A percentile compares a stretch with the other conserved stretches of the same genome.
These are phyloP conservation scores for Blastomyces silverae DNA, from an alignment of 2,329 filamentous ascomycete genomes.

Conservation along the genomic window DNA sequence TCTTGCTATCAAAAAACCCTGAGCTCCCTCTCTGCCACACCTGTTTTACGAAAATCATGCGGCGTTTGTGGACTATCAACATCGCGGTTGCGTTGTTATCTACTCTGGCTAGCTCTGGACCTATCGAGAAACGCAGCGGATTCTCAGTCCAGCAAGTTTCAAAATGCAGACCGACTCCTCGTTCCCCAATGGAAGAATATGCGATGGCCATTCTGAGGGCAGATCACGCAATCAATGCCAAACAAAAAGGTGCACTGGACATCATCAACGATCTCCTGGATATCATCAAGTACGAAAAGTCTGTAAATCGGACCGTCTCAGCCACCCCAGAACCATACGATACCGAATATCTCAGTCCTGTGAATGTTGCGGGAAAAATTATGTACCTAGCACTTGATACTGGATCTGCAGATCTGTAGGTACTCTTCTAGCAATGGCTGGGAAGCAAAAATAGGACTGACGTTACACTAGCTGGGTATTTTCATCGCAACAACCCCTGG, in stretches of 20 bases:
- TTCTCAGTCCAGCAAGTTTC: slow-evolving; percentile 8
- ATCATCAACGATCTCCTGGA: background rate
- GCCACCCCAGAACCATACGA: slow-evolving; percentile 48
- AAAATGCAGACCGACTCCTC: background rate
- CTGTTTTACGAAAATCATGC: background rate
- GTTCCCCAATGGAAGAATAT: slow-evolving; percentile 3
- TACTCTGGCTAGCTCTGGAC: slow-evolving; percentile 13
- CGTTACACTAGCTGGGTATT: slow-evolving; percentile 54
- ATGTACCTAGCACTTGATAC: slow-evolving; percentile 67
- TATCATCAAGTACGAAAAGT: background rate
- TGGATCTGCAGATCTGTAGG: slow-evolving; percentile 60
- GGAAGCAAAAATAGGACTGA: slow-evolving; percentile 20
- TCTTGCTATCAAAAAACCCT: background rate
- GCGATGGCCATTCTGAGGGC: slow-evolving; percentile 2
- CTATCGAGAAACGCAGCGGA: slow-evolving; percentile 14
- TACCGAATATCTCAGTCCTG: slow-evolving; percentile 54
- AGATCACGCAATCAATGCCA: background rate
- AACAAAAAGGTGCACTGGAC: background rate
- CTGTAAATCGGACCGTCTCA: slow-evolving; percentile 19
- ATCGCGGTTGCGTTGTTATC: slow-evolving; percentile 10
- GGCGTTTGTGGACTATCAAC: background rate
- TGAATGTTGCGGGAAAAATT: slow-evolving; percentile 57
- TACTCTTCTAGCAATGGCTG: background rate
- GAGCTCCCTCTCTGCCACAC: background rate
- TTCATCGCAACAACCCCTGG: slow-evolving; percentile 50